A percentile compares a stretch with the other conserved stretches of the same genome.
Conservation (phyloP, 768 basidiomycete genomes). For the Pisolithus marmoratus region DNA sequence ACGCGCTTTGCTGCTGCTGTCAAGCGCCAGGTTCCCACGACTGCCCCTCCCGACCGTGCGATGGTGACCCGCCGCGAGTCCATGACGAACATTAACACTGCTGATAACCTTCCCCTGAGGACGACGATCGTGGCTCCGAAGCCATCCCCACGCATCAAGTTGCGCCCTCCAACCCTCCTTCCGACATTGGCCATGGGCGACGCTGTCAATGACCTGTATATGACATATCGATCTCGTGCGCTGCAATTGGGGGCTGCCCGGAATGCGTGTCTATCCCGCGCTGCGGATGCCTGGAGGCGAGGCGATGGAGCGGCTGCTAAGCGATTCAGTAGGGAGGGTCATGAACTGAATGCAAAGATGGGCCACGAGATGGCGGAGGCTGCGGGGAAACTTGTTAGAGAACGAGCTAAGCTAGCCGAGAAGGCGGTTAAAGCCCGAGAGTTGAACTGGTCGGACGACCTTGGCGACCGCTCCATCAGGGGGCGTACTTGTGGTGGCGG, state of each 20-base stretch:
- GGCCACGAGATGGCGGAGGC: constrained; percentile 77
- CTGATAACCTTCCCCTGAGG: constrained; percentile 58
- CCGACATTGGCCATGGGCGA: constrained; percentile 89
- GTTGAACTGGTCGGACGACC: constrained; percentile 76
- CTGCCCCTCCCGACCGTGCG: constrained; percentile 31
- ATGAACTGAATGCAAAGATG: constrained; percentile 92
- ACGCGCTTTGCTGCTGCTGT: constrained; percentile 88
- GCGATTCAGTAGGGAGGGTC: constrained; percentile 88
- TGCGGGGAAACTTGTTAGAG: constrained; percentile 78
- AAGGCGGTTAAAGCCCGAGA: constrained; percentile 71
- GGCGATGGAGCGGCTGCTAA: constrained; percentile 97
- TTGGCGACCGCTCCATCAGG: constrained; percentile 64
- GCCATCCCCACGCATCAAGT: constrained; percentile 78
- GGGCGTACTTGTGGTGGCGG: constrained; percentile 78
- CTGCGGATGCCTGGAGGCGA: constrained; percentile 92
- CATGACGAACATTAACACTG: constrained; percentile 43
- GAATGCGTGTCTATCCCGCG: constrained; percentile 90
- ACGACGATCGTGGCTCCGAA: constrained; percentile 72
- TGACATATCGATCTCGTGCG: constrained; percentile 82
- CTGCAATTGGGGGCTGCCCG: constrained; percentile 90
- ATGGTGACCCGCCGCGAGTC: constrained; percentile 49
- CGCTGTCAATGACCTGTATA: constrained; percentile 73
- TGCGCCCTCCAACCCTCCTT: constrained; percentile 76
- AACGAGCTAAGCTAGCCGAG: constrained; percentile 71
- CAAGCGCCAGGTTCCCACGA: constrained; percentile 51